Evolutionary conservation across 495 filamentous ascomycete species (phyloP).

Genomic region (Neurospora sp.): DNA sequence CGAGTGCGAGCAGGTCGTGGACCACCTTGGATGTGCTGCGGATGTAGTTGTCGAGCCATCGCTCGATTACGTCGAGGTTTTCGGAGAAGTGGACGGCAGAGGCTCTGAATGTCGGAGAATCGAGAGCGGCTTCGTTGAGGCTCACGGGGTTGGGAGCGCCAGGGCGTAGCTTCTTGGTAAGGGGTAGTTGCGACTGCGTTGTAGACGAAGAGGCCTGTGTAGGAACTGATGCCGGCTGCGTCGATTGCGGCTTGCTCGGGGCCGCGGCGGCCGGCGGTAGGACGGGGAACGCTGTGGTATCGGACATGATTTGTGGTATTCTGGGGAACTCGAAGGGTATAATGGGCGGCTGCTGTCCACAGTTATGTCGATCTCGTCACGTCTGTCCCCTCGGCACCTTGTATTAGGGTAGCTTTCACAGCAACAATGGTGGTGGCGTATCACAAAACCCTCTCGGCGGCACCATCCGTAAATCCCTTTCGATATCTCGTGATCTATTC

Average conservation of each 20-base stretch:
- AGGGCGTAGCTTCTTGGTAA: slow-evolving; percentile 20
- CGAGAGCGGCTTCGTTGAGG: slow-evolving; percentile 88
- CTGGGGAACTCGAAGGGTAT: neutral
- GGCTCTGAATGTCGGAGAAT: slow-evolving; percentile 90
- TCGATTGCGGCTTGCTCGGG: neutral
- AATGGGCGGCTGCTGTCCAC: neutral
- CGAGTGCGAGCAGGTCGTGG: slow-evolving; percentile 60
- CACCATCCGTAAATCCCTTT: neutral
- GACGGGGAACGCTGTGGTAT: neutral
- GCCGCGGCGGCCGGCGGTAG: neutral
- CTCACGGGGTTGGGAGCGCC: slow-evolving; percentile 58
- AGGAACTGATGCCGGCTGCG: neutral
- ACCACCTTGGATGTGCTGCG: slow-evolving; percentile 68
- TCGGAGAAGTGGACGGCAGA: slow-evolving; percentile 82
- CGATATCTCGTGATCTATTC: neutral
- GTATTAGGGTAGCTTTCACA: neutral
- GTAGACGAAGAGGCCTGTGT: neutral
- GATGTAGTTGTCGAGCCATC: slow-evolving; percentile 84
- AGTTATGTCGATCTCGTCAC: neutral
- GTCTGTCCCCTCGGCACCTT: neutral
- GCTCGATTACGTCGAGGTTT: slow-evolving; percentile 83
- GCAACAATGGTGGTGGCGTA: neutral
- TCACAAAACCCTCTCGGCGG: neutral
- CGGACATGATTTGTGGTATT: neutral
- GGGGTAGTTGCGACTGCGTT: slow-evolving; percentile 10